These are phyloP conservation scores for Colletotrichum destructivum DNA, from an alignment of 2,329 filamentous ascomycete species.

Conservation along the genomic window DNA sequence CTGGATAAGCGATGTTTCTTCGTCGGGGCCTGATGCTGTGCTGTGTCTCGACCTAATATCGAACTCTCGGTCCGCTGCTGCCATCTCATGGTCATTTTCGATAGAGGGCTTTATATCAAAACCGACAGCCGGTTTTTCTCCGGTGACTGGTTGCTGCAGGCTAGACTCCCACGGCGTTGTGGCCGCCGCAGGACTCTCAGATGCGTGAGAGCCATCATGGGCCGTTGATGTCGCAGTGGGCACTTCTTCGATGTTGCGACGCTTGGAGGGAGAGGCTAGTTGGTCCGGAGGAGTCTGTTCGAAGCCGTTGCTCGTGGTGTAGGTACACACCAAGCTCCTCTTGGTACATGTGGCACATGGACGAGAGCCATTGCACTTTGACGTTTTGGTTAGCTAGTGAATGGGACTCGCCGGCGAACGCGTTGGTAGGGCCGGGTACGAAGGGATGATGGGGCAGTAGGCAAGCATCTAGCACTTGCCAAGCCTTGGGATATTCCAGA, in stretches of 20 bases:
- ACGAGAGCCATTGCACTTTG: slow-evolving; percentile 46
- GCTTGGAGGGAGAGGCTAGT: slow-evolving; percentile 40
- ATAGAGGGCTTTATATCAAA: slow-evolving; percentile 38
- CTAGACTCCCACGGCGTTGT: slow-evolving; percentile 35
- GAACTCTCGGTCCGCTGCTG: slow-evolving; percentile 33
- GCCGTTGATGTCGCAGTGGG: slow-evolving; percentile 23
- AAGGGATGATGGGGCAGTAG: neutral
- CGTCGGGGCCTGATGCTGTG: slow-evolving; percentile 62
- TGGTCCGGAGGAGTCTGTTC: slow-evolving; percentile 36
- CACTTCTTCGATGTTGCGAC: slow-evolving; percentile 40
- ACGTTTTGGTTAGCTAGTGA: slow-evolving; percentile 29
- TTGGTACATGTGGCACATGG: slow-evolving; percentile 46
- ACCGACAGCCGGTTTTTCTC: slow-evolving; percentile 28
- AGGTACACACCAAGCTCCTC: slow-evolving; percentile 44
- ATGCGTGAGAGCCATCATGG: slow-evolving; percentile 20
- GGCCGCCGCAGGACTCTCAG: slow-evolving; percentile 32
- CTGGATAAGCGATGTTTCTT: slow-evolving; percentile 70
- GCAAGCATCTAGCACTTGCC: slow-evolving; percentile 30
- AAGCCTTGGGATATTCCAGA: slow-evolving; percentile 9
- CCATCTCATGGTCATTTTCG: slow-evolving; percentile 27
- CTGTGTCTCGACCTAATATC: slow-evolving; percentile 53
- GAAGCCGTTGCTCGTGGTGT: slow-evolving; percentile 35
- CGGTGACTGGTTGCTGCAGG: slow-evolving; percentile 16
- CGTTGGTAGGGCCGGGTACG: slow-evolving; percentile 3
- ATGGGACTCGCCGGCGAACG: neutral